Evolutionary conservation across 805 yeast species (phyloP), one percentile per base, ranked within the genome.

Genomic region (Candida incommunis): DNA sequence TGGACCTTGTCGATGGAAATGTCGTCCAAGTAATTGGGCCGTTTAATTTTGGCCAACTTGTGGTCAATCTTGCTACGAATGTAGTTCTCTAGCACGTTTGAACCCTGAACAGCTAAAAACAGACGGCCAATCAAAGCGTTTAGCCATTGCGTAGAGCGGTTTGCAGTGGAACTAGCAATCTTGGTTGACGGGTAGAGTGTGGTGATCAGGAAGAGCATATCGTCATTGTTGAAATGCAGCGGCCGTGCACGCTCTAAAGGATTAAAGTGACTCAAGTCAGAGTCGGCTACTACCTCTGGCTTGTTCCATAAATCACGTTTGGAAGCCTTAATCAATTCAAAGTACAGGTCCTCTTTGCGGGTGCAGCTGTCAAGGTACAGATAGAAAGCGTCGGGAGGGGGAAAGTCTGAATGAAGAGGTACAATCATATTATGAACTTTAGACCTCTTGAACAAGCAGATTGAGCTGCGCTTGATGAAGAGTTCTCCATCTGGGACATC

Each of bases 331-430:
- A 90, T 69, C 45, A 92, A 66, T 0, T 84, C 78, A 61, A 86
- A 87, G 59, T 90, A 92, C 82, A 96, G 80, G 59, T 90, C 95
- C 61, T 92, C 98, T 56, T 90, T 90, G 41, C 81, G 87, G 46
- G 72, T 72, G 52, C 87, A 85, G 42, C 77, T 71, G 52, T 86
- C 94, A 40, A 80, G 74, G 60, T 86, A 84, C 2, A 90, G 61
- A 59, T 73, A 90, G 54, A 74, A 74, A 3, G 71, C 58, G 46
- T 54, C 54, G n/a, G 57, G 54, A 2, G 71, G 68, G 2, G 61
- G 58, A 49, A 24, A 49, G 16, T 40, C 43, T 23, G 48, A 55
- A 41, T 50, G 42, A 40, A 51, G 21, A 43, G 59, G 55, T 13
- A 59, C 46, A 9, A 51, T 54, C 24, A 53, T 41, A n/a, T 58